These are phyloP conservation scores for Stachybotrys elegans DNA, from an alignment of 2,329 filamentous ascomycete genomes.

Conservation along the genomic window DNA sequence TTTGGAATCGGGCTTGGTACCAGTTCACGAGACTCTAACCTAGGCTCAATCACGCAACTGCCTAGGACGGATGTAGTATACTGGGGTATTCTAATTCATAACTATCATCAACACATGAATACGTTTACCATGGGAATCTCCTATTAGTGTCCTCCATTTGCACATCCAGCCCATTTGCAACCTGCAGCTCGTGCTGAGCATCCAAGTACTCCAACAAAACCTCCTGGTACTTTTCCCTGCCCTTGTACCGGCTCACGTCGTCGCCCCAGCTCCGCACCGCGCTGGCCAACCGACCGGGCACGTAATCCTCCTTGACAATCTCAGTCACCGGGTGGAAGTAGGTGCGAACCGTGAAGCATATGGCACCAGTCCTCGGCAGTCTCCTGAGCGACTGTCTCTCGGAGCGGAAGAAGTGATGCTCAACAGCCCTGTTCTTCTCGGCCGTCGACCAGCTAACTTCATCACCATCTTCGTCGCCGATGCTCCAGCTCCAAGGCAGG, in stretches of 20 bases:
- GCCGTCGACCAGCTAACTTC: slow-evolving; percentile 70
- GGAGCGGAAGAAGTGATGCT: slow-evolving; percentile 71
- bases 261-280: slow-evolving; percentile 78
- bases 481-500: slow-evolving; percentile 70
- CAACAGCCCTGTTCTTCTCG: slow-evolving; percentile 66
- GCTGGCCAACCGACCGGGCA: slow-evolving; percentile 72
- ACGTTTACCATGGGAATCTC: slow-evolving; percentile 54
- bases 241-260: slow-evolving; percentile 74
- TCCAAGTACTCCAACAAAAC: slow-evolving; percentile 76
- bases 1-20: too few species aligned
- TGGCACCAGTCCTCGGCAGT: slow-evolving; percentile 50
- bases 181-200: slow-evolving; percentile 65
- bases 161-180: slow-evolving; percentile 60
- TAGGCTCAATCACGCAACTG: too few species aligned
- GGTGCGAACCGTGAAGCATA: slow-evolving; percentile 73
- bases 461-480: slow-evolving; percentile 64
- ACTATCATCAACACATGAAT: too few species aligned
- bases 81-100: too few species aligned
- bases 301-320: slow-evolving; percentile 65
- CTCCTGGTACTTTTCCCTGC: slow-evolving; percentile 66
- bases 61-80: too few species aligned
- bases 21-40: too few species aligned
- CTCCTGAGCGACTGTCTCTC: slow-evolving; percentile 68
- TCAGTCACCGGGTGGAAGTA: slow-evolving; percentile 71
- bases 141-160: slow-evolving; percentile 54